Percentiles rank a stretch among this genome's conserved stretches.
phyloP scores from a whole-genome alignment of 768 basidiomycete genomes.

The Megacollybia marginata region DNA sequence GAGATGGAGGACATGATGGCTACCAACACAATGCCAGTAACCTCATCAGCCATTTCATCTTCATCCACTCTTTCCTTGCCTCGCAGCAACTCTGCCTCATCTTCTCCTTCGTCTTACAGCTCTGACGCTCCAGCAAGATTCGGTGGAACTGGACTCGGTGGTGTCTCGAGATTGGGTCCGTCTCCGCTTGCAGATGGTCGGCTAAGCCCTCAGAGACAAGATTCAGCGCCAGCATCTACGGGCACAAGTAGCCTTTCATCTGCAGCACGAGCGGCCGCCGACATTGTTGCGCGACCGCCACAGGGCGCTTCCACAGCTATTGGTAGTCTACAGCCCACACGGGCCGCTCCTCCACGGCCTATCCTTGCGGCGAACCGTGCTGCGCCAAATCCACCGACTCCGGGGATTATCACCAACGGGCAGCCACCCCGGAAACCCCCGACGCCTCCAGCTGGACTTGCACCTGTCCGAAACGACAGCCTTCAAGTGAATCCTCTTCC shows the following conservation, averaged over 20 bases:
- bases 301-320: slow-evolving; percentile 6
- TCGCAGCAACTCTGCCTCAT: slow-evolving; percentile 12
- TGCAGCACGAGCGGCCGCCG: slow-evolving; percentile 54
- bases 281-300: slow-evolving; percentile 39
- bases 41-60: slow-evolving; percentile 27
- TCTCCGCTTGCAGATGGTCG: slow-evolving; percentile 18
- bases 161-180: slow-evolving; percentile 41
- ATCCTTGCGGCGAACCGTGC: slow-evolving; percentile 47
- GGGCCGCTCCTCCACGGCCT: slow-evolving; percentile 68
- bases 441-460: slow-evolving; percentile 32
- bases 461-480: slow-evolving; percentile 46
- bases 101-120: slow-evolving; percentile 4
- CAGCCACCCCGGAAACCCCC: slow-evolving; percentile 56
- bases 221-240: slow-evolving; percentile 34
- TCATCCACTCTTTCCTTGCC: slow-evolving; percentile 17
- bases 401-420: slow-evolving; percentile 48
- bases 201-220: slow-evolving; percentile 30
- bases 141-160: slow-evolving; percentile 89
- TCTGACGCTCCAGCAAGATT: slow-evolving; percentile 64
- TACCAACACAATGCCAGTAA: slow-evolving; percentile 10
- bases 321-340: slow-evolving; percentile 39
- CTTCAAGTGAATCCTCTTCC: background rate
- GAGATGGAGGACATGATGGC: slow-evolving; percentile 63
- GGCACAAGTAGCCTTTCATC: slow-evolving; percentile 24
- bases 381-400: slow-evolving; percentile 34